These are phyloP conservation scores for Babesia gibsoni DNA, from an alignment of 169 alveolate species.

Conservation along the genomic window DNA sequence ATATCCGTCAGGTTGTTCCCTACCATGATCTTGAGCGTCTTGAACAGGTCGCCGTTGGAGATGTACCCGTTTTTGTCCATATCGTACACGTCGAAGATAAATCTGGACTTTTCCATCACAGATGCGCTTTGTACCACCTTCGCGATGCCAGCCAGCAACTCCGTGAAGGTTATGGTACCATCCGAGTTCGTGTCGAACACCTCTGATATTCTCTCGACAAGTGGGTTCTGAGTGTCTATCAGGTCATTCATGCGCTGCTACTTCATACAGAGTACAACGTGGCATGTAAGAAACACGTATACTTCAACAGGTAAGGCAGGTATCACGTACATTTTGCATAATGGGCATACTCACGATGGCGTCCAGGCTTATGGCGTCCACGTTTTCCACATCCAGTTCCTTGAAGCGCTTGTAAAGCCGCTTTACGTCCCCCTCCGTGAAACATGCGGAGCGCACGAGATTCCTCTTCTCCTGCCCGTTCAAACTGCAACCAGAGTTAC, in stretches of 20 bases:
- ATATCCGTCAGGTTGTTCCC: slow-evolving; percentile 94
- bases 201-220: slow-evolving; percentile 91
- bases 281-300: neutral
- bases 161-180: slow-evolving; percentile 94
- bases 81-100: slow-evolving; percentile 95
- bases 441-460: slow-evolving; percentile 82
- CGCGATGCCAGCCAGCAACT: slow-evolving; percentile 93
- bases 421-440: slow-evolving; percentile 89
- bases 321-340: slow-evolving; percentile 78
- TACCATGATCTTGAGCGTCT: slow-evolving; percentile 96
- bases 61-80: slow-evolving; percentile 94
- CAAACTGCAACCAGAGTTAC: slow-evolving; percentile 45
- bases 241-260: no score
- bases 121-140: slow-evolving; percentile 87
- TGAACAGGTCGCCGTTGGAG: slow-evolving; percentile 95
- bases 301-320: neutral
- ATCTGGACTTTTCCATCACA: slow-evolving; percentile 89
- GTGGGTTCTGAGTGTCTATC: slow-evolving; percentile 96
- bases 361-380: slow-evolving; percentile 92
- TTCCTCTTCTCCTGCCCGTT: slow-evolving; percentile 74
- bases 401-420: slow-evolving; percentile 88
- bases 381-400: slow-evolving; percentile 88
- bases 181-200: slow-evolving; percentile 93
- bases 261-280: neutral
- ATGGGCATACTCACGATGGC: slow-evolving; percentile 95